Base-by-base conservation (phyloP, 2,329 filamentous ascomycete genomes). In the Ophiostoma australiae region DNA sequence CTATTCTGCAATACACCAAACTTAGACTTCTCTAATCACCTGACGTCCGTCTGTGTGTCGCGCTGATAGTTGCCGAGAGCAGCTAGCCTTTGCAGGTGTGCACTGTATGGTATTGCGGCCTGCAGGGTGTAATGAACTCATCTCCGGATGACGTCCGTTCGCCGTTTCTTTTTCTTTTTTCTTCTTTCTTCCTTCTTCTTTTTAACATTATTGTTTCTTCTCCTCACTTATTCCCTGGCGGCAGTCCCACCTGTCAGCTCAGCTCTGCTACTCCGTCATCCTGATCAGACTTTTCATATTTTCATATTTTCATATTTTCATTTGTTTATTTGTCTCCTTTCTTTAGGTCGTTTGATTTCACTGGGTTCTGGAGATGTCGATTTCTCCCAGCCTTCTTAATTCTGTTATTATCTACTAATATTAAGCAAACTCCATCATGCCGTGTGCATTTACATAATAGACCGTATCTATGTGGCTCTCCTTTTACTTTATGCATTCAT, bases 41-140 rank as follows among this genome's bases (percentile, higher is more conserved):
- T 48, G 20, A n/a, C 15, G 20, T 48, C 44, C 44, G 44, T 48
- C 13, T 48, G 44, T 48, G 39, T 41, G 39, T 41, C 52, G 52
- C 52, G 52, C 52, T 41, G 35, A 67, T 39, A 39, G 65, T 67
- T 48, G 35, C 65, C 41, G 35, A 31, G 35, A 27, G 31, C 65
- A 48, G 41, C 65, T 67, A 48, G 44, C 20, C 17, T 8, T n/a
- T 20, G 44, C 37, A 39, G 27, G 27, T 31, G 27, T 31, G 27
- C 27, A 31, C 27, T 31, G 27, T 31, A 31, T 31, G 27, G 27
- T 31, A n/a, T n/a, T 17, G 31, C 13, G 2, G 65, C 6, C 41
- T 39, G 35, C 65, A 67, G 41, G 41, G 10, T 67, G 65, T 48
- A 48, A 67, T 41, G 41, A 67, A 67, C 65, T 67, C 65, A 67